Evolutionary conservation across 2,329 filamentous ascomycete genomes (phyloP).

Genomic region (Aspergillus fumigatus): DNA sequence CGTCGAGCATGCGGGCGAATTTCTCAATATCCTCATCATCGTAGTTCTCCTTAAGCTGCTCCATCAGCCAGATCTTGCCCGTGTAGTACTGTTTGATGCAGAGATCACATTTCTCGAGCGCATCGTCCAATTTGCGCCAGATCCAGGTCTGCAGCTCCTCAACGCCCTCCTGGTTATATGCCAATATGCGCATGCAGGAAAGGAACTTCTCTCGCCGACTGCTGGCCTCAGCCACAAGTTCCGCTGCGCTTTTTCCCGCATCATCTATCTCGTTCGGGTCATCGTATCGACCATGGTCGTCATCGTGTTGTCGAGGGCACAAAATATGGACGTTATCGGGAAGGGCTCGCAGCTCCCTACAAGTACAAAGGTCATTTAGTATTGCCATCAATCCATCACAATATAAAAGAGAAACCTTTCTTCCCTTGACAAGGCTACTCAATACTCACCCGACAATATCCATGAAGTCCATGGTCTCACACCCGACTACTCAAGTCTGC

Average conservation of each 20-base stretch:
- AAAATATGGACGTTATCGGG: constrained; percentile 57
- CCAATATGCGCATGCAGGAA: constrained; percentile 64
- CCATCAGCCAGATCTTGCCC: constrained; percentile 59
- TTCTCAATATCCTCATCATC: constrained; percentile 44
- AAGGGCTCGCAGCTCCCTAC: constrained; percentile 41
- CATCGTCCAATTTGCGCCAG: constrained; percentile 51
- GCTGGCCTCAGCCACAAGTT: constrained; percentile 52
- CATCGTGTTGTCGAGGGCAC: constrained; percentile 60
- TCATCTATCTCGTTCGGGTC: constrained; percentile 49
- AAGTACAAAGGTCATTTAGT: constrained; percentile 9
- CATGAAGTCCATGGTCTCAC: constrained; percentile 37
- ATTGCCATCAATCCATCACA: not conserved
- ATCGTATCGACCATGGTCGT: constrained; percentile 63
- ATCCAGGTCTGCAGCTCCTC: constrained; percentile 59
- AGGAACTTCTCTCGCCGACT: constrained; percentile 59
- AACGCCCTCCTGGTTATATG: constrained; percentile 58
- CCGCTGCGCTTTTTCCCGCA: constrained; percentile 30
- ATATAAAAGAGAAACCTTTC: not conserved
- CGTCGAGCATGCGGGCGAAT: constrained; percentile 55
- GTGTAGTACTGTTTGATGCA: constrained; percentile 73
- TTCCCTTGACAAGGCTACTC: not conserved
- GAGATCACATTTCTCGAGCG: constrained; percentile 61
- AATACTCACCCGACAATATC: constrained; percentile 37
- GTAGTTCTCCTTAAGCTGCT: constrained; percentile 55
- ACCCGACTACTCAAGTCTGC: constrained; percentile 6